phyloP scores from a whole-genome alignment of 768 basidiomycete genomes.

The Boletus sp. region DNA sequence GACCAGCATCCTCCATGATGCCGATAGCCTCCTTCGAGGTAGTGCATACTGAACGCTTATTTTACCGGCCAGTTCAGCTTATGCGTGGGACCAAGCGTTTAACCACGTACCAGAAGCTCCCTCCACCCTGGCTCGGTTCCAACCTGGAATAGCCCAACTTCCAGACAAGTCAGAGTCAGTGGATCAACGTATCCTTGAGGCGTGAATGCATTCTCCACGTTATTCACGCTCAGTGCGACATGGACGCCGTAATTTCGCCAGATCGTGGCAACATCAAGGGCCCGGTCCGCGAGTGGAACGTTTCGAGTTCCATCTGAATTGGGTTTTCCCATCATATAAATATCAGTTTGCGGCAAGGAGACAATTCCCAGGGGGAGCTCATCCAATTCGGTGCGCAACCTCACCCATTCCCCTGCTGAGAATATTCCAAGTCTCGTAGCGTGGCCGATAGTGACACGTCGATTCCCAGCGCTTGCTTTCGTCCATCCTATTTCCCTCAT shows the following conservation, averaged over 20 bases:
- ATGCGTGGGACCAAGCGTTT: background rate
- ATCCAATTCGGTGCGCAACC: conserved; percentile 34
- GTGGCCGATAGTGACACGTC: conserved; percentile 54
- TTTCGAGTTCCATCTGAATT: conserved; percentile 18
- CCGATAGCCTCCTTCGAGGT: conserved; percentile 53
- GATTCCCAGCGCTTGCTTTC: conserved; percentile 27
- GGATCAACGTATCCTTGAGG: conserved; percentile 66
- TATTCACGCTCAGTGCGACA: conserved; percentile 59
- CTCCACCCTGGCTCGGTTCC: conserved; percentile 46
- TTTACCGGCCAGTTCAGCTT: conserved; percentile 2
- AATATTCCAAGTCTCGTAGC: conserved; percentile 57
- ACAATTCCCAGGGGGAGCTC: conserved; percentile 52
- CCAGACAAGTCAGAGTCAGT: conserved; percentile 54
- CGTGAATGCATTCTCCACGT: conserved; percentile 65
- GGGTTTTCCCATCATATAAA: conserved; percentile 63
- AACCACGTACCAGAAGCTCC: conserved; percentile 44
- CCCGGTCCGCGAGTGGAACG: conserved; percentile 44
- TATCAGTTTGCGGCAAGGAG: conserved; percentile 58
- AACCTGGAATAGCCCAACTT: conserved; percentile 56
- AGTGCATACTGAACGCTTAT: conserved; percentile 49
- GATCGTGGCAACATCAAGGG: conserved; percentile 51
- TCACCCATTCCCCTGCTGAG: conserved; percentile 43
- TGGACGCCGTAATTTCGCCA: conserved; percentile 42
- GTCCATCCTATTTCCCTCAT: conserved; percentile 31
- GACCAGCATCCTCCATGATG: conserved; percentile 6